Conservation (phyloP, 2,329 filamentous ascomycete genomes). For the Orbilia quercus region DNA sequence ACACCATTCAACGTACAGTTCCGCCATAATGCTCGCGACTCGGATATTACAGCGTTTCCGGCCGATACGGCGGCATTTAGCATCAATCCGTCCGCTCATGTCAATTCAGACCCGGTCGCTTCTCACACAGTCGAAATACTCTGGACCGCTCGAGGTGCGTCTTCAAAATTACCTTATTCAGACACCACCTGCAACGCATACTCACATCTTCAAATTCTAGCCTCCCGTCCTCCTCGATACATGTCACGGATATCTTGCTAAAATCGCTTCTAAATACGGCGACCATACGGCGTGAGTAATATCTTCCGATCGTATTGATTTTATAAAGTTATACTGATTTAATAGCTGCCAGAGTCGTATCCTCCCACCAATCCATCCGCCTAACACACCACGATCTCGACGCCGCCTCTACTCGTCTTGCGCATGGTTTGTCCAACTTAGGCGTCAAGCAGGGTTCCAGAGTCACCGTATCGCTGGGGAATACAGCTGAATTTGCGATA, state of each 20-base stretch:
- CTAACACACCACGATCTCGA: constrained; percentile 83
- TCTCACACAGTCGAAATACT: constrained; percentile 40
- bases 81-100: neutral
- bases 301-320: neutral
- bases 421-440: constrained; percentile 74
- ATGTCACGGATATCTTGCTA: constrained; percentile 45
- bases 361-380: constrained; percentile 71
- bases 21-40: constrained; percentile 17
- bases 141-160: constrained; percentile 46
- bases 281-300: constrained; percentile 48
- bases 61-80: constrained; percentile 7
- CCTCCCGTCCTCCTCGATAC: constrained; percentile 46
- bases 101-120: constrained; percentile 21
- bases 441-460: constrained; percentile 85
- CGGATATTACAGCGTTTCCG: constrained; percentile 26
- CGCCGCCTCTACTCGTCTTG: constrained; percentile 78
- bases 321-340: neutral
- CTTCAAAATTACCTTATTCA: constrained; percentile 5
- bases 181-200: constrained; percentile 16
- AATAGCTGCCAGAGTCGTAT: constrained; percentile 67
- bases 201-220: constrained; percentile 8
- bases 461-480: constrained; percentile 87
- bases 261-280: constrained; percentile 44
- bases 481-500: constrained; percentile 83
- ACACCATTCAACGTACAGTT: neutral